A percentile compares a stretch with the other conserved stretches of the same genome.
These are phyloP conservation scores for Fusarium aywerte DNA, from an alignment of 2,329 filamentous ascomycete species.

Conservation along the genomic window DNA sequence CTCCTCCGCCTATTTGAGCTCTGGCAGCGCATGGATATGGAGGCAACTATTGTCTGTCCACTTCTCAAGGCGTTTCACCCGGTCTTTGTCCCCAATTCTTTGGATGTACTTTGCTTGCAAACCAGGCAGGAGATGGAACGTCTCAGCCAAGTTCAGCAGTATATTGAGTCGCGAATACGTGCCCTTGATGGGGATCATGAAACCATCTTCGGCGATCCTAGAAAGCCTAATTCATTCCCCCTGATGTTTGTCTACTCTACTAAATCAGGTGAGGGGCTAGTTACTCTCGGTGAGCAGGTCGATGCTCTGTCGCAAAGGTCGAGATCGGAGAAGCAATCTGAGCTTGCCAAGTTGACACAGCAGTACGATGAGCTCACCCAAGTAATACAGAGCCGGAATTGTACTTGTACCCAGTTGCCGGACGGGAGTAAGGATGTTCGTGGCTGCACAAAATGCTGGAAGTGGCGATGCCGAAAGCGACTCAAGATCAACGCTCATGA, in stretches of 20 bases:
- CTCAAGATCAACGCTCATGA: constrained; percentile 39
- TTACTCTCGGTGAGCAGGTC: neutral
- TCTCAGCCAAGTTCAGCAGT: constrained; percentile 50
- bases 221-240: constrained; percentile 23
- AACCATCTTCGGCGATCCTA: constrained; percentile 59
- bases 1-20: neutral
- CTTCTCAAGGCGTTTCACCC: constrained; percentile 64
- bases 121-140: constrained; percentile 59
- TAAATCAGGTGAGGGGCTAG: neutral
- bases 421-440: neutral
- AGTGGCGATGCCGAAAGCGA: constrained; percentile 15
- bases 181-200: neutral
- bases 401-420: constrained; percentile 21
- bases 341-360: neutral
- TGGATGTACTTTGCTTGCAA: constrained; percentile 67
- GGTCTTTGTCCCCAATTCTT: constrained; percentile 58
- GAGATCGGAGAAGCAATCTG: neutral
- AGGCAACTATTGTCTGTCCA: rapidly evolving
- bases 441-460: constrained; percentile 34
- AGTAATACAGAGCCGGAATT: constrained; percentile 10
- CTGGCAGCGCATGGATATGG: neutral
- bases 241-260: neutral
- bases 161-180: constrained; percentile 32
- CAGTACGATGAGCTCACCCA: constrained; percentile 34
- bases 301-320: neutral